phyloP scores from a whole-genome alignment of 2,329 filamentous ascomycete genomes.

The Mycosphaerella arachidis region DNA sequence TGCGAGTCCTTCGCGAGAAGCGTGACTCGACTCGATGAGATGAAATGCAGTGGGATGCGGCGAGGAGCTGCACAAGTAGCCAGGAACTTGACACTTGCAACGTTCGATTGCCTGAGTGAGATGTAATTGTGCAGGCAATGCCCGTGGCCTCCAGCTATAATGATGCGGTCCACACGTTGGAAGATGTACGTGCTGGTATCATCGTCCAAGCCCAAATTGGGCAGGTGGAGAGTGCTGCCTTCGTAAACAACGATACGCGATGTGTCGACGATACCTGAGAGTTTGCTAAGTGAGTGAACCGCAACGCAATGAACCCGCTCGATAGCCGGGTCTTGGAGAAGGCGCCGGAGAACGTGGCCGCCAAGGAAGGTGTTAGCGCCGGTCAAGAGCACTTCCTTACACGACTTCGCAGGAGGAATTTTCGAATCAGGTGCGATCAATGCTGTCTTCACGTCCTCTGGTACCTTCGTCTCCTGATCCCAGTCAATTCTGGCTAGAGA shows the following conservation, averaged over 20 bases:
- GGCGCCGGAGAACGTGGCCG: constrained; percentile 34
- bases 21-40: constrained; percentile 20
- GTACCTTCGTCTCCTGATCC: constrained; percentile 35
- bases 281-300: constrained; percentile 30
- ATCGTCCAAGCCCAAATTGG: constrained; percentile 38
- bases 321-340: constrained; percentile 34
- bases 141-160: constrained; percentile 24
- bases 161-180: constrained; percentile 31
- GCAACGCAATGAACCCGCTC: constrained; percentile 44
- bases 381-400: constrained; percentile 33
- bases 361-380: constrained; percentile 43
- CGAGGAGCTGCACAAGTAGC: constrained; percentile 7
- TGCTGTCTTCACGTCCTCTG: constrained; percentile 7
- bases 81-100: constrained; percentile 15
- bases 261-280: constrained; percentile 31
- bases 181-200: constrained; percentile 30
- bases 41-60: constrained; percentile 22
- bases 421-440: background rate
- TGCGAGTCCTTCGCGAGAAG: constrained; percentile 7
- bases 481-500: constrained; percentile 35
- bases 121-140: constrained; percentile 29
- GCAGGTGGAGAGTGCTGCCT: constrained; percentile 8
- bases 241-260: constrained; percentile 27
- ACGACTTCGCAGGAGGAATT: background rate
- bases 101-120: constrained; percentile 25